Evolutionary conservation across 108 stramenopile species (phyloP), one percentile per base, ranked within the genome.

Genomic region (Stephanodiscus minutulus): DNA sequence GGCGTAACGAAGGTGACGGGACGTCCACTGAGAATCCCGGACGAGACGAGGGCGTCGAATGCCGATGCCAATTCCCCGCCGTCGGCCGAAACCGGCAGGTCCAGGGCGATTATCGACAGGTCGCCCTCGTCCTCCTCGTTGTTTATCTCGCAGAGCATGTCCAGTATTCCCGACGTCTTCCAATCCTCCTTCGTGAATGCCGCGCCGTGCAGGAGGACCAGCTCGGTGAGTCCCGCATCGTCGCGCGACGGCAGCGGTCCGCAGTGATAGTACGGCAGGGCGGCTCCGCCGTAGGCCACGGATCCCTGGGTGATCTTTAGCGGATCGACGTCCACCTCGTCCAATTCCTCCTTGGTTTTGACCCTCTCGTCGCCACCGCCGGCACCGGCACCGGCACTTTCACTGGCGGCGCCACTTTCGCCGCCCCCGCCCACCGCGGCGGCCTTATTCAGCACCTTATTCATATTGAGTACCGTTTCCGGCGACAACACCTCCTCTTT

Each of bases 131-230:
- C 73, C 35, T 74, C 73, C 11, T 72, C 67, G 18, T 80, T 80
- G 17, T 61, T 58, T 7, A 71, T 50, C 31, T 70, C 63, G 57
- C 89, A 88, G 6, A 89, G 61, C 31, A 70, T 72, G 28, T 77
- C 44, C 2, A 93, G 52, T 36, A 93, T 84, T 1, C 87, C 87
- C 2, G 75, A 80, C 9, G 70, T 73, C 70, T 82, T 87, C 92
- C 92, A 93, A 72, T 91, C 73, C 74, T 89, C 87, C 68, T 91
- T 93, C 12, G 88, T 84, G 49, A 93, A 93, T 50, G 61, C 58
- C 37, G 88, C 72, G 17, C 90, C 92, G 70, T 93, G 92, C 22
- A 93, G 68, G 7, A 93, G 46, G 7, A 93, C 65, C n/a, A 89
- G 13, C 70, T 86, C 81, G 6, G 68, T 73, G 22, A 57, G 49